Evolutionary conservation across 768 basidiomycete species (phyloP), one percentile per base, ranked within the genome.

Genomic region (Epithele typhae): DNA sequence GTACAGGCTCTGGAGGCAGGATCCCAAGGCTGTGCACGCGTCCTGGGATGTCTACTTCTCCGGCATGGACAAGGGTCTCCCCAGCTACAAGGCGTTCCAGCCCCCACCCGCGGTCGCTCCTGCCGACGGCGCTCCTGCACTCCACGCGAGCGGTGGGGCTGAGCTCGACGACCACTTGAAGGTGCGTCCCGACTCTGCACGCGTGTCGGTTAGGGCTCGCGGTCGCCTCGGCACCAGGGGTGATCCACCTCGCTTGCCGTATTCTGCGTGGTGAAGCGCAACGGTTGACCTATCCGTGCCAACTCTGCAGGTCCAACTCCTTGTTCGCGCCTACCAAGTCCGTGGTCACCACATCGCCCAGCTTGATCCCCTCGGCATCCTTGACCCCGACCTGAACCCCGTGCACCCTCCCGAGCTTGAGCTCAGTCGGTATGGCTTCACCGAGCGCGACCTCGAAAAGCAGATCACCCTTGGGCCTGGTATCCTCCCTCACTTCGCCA

Each of bases 271-370:
- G n/a, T n/a, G n/a, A n/a, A n/a, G n/a, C n/a, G n/a, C n/a, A n/a
- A n/a, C n/a, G n/a, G 17, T 43, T 39, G 32, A 19, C 43, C 30
- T 32, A 32, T 44, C 17, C n/a, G 34, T 18, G 12, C 12, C 40
- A 33, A 35, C 18, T 19, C 24, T 21, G 2, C 61, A 98, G 95
- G 86, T 92, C 15, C 96, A 99, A 87, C 78, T 98, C 23, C 84
- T 99, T 46, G 92, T 97, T 43, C 87, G 96, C 46, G 96, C 96
- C 3, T 99, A 96, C 69, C 96, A 99, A 82, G 96, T 99, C 15
- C 89, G 95, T 49, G 96, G 96, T 14, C 96, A 99, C 60, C 93
- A 97, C 59, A 76, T 93, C 48, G 96, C 95, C 27, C 88, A 96
- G 54, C 76, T 99, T 43, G 96, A 99, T 64, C 96, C 96, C 25